Evolutionary conservation across 371 early-diverging fungal species (phyloP).

Genomic region (Batrachochytrium dendrobatidis): DNA sequence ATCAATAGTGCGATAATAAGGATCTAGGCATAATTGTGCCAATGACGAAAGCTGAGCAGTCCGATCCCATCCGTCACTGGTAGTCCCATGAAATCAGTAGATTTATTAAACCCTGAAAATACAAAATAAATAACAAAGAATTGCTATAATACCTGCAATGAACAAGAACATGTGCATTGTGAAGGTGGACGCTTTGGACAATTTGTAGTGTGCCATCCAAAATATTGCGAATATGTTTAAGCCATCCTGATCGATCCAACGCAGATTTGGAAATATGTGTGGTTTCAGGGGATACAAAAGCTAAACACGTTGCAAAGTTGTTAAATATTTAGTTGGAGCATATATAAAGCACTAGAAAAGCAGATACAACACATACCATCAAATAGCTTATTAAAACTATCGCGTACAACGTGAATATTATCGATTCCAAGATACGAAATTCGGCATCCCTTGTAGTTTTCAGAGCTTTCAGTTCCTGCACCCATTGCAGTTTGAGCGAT

Average conservation of each 20-base stretch:
- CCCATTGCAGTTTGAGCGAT: conserved; percentile 90
- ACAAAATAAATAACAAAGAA: neutral
- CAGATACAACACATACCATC: no score
- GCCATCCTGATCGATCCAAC: conserved; percentile 69
- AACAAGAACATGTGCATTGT: conserved; percentile 80
- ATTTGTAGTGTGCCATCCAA: conserved; percentile 74
- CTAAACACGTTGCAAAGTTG: no score
- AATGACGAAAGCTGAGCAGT: conserved; percentile 89
- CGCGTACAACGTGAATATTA: conserved; percentile 96
- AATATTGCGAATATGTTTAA: conserved; percentile 73
- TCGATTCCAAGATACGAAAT: conserved; percentile 86
- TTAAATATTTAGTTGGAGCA: no score
- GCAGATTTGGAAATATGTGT: conserved; percentile 14
- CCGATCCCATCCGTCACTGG: conserved; percentile 96
- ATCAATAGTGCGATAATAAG: conserved; percentile 84
- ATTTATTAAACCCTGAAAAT: neutral
- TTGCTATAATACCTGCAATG: conserved; percentile 69
- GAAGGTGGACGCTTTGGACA: conserved; percentile 69
- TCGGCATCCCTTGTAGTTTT: conserved; percentile 82
- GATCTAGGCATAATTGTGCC: conserved; percentile 86
- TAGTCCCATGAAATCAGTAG: neutral
- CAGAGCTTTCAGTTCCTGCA: conserved; percentile 89
- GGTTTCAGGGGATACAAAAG: no score
- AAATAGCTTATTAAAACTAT: conserved; percentile 70
- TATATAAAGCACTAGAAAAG: no score